phyloP scores from a whole-genome alignment of 495 filamentous ascomycete genomes.

The Annulohypoxylon maeteangense region DNA sequence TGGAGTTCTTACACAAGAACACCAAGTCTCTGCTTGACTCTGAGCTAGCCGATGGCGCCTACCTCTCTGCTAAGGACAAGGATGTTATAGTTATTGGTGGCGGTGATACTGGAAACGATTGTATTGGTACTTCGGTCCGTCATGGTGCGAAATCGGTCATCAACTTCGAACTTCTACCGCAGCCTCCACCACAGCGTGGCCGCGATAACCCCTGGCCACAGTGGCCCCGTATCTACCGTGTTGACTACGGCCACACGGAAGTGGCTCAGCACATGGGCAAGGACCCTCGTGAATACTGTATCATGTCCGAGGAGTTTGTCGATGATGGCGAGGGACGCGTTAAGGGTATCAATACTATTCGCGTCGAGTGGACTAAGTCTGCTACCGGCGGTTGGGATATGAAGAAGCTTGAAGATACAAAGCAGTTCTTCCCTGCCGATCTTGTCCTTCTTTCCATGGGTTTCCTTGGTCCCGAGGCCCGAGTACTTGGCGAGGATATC shows the following conservation, averaged over 20 bases:
- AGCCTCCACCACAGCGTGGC: slow-evolving; percentile 92
- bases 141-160: slow-evolving; percentile 96
- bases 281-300: slow-evolving; percentile 97
- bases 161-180: slow-evolving; percentile 97
- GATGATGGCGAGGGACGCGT: slow-evolving; percentile 90
- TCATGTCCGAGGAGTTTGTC: slow-evolving; percentile 98
- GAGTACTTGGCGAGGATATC: slow-evolving; percentile 84
- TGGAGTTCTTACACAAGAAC: slow-evolving; percentile 98
- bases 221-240: slow-evolving; percentile 98
- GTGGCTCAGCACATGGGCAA: slow-evolving; percentile 98
- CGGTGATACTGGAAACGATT: slow-evolving; percentile 99
- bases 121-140: slow-evolving; percentile 97
- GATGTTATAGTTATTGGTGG: slow-evolving; percentile 97
- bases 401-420: slow-evolving; percentile 94
- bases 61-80: slow-evolving; percentile 97
- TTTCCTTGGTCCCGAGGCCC: slow-evolving; percentile 95
- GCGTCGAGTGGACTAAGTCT: slow-evolving; percentile 96
- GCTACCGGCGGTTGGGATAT: slow-evolving; percentile 97
- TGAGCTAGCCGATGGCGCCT: slow-evolving; percentile 82
- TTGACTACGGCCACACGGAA: slow-evolving; percentile 97
- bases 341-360: slow-evolving; percentile 96
- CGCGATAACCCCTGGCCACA: slow-evolving; percentile 99
- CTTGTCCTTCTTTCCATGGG: slow-evolving; percentile 98
- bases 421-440: slow-evolving; percentile 98
- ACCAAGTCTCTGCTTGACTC: slow-evolving; percentile 99